phyloP scores from a whole-genome alignment of 352 stramenopile genomes.

The Peronosclerospora sorghi region DNA sequence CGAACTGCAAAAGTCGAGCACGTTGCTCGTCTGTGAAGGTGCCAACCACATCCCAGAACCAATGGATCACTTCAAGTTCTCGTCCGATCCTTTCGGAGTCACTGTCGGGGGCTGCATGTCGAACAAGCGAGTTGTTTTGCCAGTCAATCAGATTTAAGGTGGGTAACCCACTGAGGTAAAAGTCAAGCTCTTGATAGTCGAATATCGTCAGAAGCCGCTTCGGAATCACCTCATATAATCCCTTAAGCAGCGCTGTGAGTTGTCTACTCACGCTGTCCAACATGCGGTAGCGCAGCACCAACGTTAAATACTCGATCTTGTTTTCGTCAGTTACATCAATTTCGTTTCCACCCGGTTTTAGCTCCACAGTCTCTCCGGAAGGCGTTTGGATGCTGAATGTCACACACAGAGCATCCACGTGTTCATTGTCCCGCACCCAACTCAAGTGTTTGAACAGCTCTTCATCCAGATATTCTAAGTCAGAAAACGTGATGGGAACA shows the following conservation, averaged over 20 bases:
- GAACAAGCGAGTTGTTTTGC: conserved; percentile 60
- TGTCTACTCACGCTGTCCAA: conserved; percentile 85
- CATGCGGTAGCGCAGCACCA: conserved; percentile 90
- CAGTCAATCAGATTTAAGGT: conserved; percentile 84
- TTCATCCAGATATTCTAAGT: conserved; percentile 77
- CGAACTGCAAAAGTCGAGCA: conserved; percentile 94
- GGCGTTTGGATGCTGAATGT: conserved; percentile 57
- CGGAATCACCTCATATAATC: conserved; percentile 89
- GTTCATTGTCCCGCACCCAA: conserved; percentile 65
- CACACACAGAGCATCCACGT: conserved; percentile 58
- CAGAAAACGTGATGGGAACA: conserved; percentile 78
- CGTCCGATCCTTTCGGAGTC: conserved; percentile 34
- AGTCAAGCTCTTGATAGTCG: conserved; percentile 92
- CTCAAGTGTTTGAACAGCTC: conserved; percentile 62
- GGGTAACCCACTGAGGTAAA: conserved; percentile 84
- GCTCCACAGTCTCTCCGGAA: conserved; percentile 71
- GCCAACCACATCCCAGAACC: conserved; percentile 87
- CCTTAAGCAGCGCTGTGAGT: conserved; percentile 84
- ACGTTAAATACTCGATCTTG: conserved; percentile 90
- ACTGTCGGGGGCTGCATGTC: conserved; percentile 33
- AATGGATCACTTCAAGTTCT: conserved; percentile 65
- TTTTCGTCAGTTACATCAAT: conserved; percentile 92
- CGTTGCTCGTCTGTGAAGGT: conserved; percentile 87
- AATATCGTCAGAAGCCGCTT: conserved; percentile 85
- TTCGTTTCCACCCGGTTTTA: conserved; percentile 83